Evolutionary conservation across 768 basidiomycete species (phyloP).

Genomic region (Lactarius akahatsu): DNA sequence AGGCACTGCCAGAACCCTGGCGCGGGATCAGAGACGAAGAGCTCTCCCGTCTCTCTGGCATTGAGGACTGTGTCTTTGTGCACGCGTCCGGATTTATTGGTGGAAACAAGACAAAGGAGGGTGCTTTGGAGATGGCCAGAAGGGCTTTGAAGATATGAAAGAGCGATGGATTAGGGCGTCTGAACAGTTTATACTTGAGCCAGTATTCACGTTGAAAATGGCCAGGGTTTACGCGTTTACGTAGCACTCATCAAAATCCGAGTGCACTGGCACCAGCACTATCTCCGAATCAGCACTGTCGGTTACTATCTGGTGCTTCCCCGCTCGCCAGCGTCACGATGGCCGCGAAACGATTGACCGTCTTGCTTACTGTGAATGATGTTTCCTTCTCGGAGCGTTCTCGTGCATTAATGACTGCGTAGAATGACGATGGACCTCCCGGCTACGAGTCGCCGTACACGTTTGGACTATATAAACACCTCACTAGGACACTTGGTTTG

Average conservation of each 20-base stretch:
- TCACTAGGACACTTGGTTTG: slow-evolving; percentile 60
- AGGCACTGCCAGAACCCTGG: slow-evolving; percentile 92
- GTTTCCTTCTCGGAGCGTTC: neutral
- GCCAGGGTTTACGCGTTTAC: neutral
- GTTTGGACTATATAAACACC: slow-evolving; percentile 62
- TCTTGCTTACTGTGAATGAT: slow-evolving; percentile 44
- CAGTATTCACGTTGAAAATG: neutral
- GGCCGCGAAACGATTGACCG: slow-evolving; percentile 35
- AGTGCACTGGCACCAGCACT: neutral
- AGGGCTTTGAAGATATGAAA: slow-evolving; percentile 49
- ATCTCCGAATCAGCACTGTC: neutral
- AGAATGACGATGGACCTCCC: slow-evolving; percentile 90
- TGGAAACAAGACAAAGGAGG: slow-evolving; percentile 89
- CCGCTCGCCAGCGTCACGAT: slow-evolving; percentile 20
- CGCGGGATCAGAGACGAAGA: slow-evolving; percentile 86
- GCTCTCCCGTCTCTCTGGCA: slow-evolving; percentile 68
- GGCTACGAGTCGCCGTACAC: slow-evolving; percentile 70
- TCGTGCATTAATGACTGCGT: slow-evolving; percentile 8
- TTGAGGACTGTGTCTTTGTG: slow-evolving; percentile 85
- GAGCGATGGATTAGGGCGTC: neutral
- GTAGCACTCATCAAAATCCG: neutral
- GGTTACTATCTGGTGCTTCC: neutral
- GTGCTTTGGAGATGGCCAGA: slow-evolving; percentile 77
- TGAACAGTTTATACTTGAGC: neutral
- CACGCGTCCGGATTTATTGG: slow-evolving; percentile 98